Conservation (phyloP, 31 red algal genomes). For the Porphyra umbilicalis region DNA sequence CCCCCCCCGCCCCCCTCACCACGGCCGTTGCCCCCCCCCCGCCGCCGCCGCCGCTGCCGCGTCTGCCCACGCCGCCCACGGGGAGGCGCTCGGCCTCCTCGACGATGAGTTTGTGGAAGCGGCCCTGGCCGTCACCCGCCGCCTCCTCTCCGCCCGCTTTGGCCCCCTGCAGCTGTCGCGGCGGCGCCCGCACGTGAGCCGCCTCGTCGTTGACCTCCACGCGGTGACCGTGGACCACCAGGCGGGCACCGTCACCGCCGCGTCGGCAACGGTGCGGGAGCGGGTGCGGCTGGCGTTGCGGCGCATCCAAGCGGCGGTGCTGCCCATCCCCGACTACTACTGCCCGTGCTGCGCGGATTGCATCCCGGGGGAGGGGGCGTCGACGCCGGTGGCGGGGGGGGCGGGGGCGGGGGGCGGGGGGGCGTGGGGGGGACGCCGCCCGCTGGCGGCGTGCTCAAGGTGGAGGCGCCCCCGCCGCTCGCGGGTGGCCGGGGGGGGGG, state of each 20-base stretch:
- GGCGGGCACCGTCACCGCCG: slow-evolving; percentile 73
- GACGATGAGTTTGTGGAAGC: neutral
- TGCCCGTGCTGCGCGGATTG: slow-evolving; percentile 69
- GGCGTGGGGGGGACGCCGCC: no score
- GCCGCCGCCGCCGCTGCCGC: no score
- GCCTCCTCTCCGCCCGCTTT: slow-evolving; percentile 78
- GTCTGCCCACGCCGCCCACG: neutral
- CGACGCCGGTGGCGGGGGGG: no score
- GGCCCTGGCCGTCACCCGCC: slow-evolving; percentile 11
- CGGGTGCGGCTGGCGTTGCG: slow-evolving; percentile 74
- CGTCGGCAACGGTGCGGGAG: slow-evolving; percentile 46
- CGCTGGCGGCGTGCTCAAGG: no score
- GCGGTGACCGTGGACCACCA: slow-evolving; percentile 77
- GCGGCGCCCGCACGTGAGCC: slow-evolving; percentile 9
- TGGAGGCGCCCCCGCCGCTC: no score
- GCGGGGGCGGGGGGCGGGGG: no score
- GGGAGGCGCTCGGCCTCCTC: neutral
- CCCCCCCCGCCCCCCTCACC: no score
- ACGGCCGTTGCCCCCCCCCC: no score
- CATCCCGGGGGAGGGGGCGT: neutral
- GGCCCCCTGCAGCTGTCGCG: slow-evolving; percentile 9
- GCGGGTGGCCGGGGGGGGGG: no score
- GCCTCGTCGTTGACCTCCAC: slow-evolving; percentile 67
- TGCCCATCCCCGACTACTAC: slow-evolving; percentile 92
- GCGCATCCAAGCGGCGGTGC: slow-evolving; percentile 83